Evolutionary conservation across 768 basidiomycete genomes (phyloP).

Genomic region (Mycena vitilis): DNA sequence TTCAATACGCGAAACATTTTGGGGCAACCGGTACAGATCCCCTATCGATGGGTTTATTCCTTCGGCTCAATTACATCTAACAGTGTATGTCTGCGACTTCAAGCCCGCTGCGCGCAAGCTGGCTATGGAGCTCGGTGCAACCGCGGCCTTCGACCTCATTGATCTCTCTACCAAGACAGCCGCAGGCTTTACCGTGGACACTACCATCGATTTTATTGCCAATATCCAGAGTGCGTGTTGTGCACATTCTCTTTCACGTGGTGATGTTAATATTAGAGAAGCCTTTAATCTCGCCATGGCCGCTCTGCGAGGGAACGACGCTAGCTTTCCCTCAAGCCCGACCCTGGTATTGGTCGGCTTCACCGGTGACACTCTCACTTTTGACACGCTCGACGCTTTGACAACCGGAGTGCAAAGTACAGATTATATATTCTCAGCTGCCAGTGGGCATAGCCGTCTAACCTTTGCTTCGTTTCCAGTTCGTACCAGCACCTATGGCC

Average conservation of each 20-base stretch:
- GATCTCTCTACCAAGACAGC: conserved; percentile 31
- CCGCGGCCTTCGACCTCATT: conserved; percentile 33
- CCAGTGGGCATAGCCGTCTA: background rate
- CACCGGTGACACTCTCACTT: conserved; percentile 25
- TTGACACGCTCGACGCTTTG: conserved; percentile 16
- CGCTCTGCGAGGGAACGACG: conserved; percentile 24
- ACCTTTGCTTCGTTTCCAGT: conserved; percentile 9
- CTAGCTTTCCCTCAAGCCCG: conserved; percentile 18
- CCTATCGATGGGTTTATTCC: too few relatives aligned
- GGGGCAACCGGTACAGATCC: conserved; percentile 41
- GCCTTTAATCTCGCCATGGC: conserved; percentile 29
- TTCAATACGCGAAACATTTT: conserved; percentile 40
- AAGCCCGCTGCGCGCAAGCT: conserved; percentile 37
- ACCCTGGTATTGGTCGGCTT: conserved; percentile 25
- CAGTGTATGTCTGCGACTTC: conserved; percentile 40
- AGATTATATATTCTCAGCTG: background rate
- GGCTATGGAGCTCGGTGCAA: conserved; percentile 39
- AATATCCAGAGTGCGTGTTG: conserved; percentile 35
- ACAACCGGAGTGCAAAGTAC: conserved; percentile 23
- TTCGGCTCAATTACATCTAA: too few relatives aligned
- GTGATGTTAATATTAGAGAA: background rate
- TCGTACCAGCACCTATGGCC: conserved; percentile 16
- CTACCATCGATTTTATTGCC: conserved; percentile 40
- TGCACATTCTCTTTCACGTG: background rate
- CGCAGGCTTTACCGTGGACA: conserved; percentile 36